Evolutionary conservation across 441 rosid species (phyloP).

Genomic region (Pelargonium myrrhifolium): DNA sequence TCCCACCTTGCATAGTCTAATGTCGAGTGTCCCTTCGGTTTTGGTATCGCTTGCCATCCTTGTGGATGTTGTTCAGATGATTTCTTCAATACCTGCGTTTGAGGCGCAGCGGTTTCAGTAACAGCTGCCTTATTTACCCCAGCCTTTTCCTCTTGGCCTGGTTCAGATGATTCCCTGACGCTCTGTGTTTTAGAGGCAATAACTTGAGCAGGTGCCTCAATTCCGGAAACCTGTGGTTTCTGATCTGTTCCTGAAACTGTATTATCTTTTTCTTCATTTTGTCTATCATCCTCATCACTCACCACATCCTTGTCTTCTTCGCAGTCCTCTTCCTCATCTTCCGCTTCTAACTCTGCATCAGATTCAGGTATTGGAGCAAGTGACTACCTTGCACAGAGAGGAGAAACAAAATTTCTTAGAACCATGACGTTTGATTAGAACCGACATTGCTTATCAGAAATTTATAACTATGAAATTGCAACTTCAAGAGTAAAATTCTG

Average conservation of each 20-base stretch:
- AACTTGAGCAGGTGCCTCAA: slow-evolving; percentile 24
- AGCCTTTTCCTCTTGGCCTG: slow-evolving; percentile 17
- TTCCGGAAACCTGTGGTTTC: slow-evolving; percentile 18
- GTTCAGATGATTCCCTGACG: slow-evolving; percentile 23
- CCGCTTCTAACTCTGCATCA: slow-evolving; percentile 74
- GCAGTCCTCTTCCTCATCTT: slow-evolving; percentile 36
- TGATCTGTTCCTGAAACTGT: slow-evolving; percentile 21
- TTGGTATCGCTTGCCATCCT: slow-evolving; percentile 90
- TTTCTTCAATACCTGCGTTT: slow-evolving; percentile 29
- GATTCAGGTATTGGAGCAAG: slow-evolving; percentile 94
- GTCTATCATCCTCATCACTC: slow-evolving; percentile 6
- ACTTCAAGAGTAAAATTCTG: neutral
- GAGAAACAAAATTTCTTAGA: slow-evolving; percentile 16
- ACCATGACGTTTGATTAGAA: slow-evolving; percentile 12
- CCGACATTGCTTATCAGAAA: neutral
- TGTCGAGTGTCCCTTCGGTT: slow-evolving; percentile 93
- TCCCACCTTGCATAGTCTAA: slow-evolving; percentile 86
- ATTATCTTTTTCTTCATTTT: slow-evolving; percentile 13
- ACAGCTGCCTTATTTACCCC: slow-evolving; percentile 21
- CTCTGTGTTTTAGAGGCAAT: slow-evolving; percentile 26
- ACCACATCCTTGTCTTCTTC: slow-evolving; percentile 13
- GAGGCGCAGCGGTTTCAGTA: slow-evolving; percentile 26
- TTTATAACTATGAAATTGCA: neutral
- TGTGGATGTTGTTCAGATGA: slow-evolving; percentile 32
- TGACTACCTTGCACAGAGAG: slow-evolving; percentile 54